Conservation (phyloP, 306 rosid genomes). For the Sicyos edulis region DNA sequence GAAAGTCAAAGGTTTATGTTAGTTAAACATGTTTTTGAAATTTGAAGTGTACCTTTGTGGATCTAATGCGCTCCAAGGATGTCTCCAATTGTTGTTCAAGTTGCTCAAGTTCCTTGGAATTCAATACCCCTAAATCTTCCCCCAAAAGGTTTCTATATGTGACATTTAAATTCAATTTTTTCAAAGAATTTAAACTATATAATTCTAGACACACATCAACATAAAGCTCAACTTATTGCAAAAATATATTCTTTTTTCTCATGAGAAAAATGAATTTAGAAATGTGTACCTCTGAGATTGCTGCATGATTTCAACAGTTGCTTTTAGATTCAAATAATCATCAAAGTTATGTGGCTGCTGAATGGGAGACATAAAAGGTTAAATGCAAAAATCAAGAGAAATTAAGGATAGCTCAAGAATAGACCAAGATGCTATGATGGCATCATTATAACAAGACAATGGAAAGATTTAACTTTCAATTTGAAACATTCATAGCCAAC, state of each 20-base stretch:
- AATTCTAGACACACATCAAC: too few species aligned
- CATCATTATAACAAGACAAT: too few species aligned
- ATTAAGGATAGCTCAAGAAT: background rate
- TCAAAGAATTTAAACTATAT: too few species aligned
- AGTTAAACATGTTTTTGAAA: background rate
- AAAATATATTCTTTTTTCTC: too few species aligned
- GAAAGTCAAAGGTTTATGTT: background rate
- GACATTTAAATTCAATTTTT: background rate
- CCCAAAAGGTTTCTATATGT: constrained; percentile 61
- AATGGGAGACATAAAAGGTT: background rate
- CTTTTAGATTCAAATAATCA: constrained; percentile 69
- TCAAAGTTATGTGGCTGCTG: constrained; percentile 50
- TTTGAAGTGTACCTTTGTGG: constrained; percentile 52
- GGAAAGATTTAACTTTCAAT: too few species aligned
- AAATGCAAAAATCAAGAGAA: background rate
- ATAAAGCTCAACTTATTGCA: too few species aligned
- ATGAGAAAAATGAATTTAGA: background rate
- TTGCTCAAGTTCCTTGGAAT: constrained; percentile 54
- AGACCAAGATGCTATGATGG: background rate
- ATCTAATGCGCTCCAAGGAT: constrained; percentile 61
- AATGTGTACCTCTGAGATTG: constrained; percentile 60
- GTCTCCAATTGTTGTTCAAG: constrained; percentile 72
- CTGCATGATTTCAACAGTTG: constrained; percentile 66
- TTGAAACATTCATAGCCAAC: too few species aligned
- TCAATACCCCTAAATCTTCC: constrained; percentile 66